Evolutionary conservation across 139 green algal genomes (phyloP).

Genomic region (Gonium pectorale): DNA sequence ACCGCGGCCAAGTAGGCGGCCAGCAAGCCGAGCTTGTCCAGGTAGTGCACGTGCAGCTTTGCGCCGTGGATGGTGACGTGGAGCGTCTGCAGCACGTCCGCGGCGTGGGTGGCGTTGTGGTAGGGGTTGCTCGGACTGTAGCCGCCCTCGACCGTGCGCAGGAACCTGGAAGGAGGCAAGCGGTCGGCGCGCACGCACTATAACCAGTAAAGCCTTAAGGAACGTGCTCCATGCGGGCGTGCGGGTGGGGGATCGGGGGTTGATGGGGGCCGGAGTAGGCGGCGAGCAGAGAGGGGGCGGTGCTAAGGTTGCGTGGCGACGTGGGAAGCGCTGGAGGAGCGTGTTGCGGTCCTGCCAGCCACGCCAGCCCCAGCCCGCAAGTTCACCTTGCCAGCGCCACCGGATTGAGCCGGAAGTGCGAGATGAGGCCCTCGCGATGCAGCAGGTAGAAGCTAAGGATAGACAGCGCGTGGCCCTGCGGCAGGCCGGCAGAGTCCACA

Average conservation of each 20-base stretch:
- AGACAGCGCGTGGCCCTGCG: slow-evolving; percentile 52
- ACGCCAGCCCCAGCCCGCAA: background rate
- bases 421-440: slow-evolving; percentile 13
- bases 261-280: background rate
- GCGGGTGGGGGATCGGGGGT: too few relatives aligned
- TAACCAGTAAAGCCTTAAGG: too few relatives aligned
- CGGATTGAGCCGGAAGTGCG: slow-evolving; percentile 3
- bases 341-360: too few relatives aligned
- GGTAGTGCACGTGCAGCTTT: background rate
- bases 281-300: background rate
- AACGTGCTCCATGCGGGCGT: too few relatives aligned
- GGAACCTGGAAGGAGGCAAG: background rate
- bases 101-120: slow-evolving; percentile 19
- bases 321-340: too few relatives aligned
- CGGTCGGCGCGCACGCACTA: too few relatives aligned
- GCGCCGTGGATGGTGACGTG: slow-evolving; percentile 51
- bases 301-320: too few relatives aligned
- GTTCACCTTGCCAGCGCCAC: background rate
- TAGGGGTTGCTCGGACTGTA: slow-evolving; percentile 10
- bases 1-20: slow-evolving; percentile 11
- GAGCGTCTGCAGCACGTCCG: slow-evolving; percentile 43
- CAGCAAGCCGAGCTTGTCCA: background rate
- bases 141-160: background rate
- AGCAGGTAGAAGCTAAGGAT: slow-evolving; percentile 49
- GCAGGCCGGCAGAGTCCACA: background rate